phyloP scores from a whole-genome alignment of 1,139 yeast genomes.

The Nakaseomyces sp. region DNA sequence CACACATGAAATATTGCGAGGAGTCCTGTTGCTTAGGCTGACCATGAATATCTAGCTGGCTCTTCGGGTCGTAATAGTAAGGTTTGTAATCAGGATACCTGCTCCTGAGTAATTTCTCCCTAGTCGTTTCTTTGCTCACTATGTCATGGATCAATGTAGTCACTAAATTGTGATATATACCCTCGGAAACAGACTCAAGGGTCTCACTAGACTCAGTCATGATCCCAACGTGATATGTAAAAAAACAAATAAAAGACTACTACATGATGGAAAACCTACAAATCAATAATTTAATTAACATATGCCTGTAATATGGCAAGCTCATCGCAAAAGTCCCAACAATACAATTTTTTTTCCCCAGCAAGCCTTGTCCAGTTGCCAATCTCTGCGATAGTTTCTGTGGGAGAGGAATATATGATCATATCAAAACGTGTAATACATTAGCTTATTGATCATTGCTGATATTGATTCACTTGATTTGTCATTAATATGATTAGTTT shows the following conservation, averaged over 20 bases:
- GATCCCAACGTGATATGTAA: no score
- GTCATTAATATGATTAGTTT: no score
- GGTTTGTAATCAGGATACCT: constrained; percentile 23
- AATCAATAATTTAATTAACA: no score
- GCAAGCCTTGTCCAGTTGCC: no score
- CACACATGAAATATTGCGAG: constrained; percentile 60
- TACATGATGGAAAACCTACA: no score
- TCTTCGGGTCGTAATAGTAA: constrained; percentile 22
- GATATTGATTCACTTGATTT: no score
- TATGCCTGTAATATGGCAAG: no score
- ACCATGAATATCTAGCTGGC: constrained; percentile 25
- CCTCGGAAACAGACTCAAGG: constrained; percentile 20
- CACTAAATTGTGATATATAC: constrained; percentile 23
- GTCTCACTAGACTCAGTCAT: constrained; percentile 16
- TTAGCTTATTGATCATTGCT: no score
- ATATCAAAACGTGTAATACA: no score
- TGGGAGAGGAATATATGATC: no score
- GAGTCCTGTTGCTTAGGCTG: constrained; percentile 28
- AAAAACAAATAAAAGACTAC: no score
- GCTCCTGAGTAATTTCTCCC: constrained; percentile 18
- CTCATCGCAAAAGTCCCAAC: not conserved
- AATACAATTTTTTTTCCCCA: not conserved
- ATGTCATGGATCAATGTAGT: constrained; percentile 28
- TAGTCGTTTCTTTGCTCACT: constrained; percentile 25
- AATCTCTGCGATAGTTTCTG: no score